These are phyloP conservation scores for Mycena indigotica DNA, from an alignment of 768 basidiomycete species.

Conservation along the genomic window DNA sequence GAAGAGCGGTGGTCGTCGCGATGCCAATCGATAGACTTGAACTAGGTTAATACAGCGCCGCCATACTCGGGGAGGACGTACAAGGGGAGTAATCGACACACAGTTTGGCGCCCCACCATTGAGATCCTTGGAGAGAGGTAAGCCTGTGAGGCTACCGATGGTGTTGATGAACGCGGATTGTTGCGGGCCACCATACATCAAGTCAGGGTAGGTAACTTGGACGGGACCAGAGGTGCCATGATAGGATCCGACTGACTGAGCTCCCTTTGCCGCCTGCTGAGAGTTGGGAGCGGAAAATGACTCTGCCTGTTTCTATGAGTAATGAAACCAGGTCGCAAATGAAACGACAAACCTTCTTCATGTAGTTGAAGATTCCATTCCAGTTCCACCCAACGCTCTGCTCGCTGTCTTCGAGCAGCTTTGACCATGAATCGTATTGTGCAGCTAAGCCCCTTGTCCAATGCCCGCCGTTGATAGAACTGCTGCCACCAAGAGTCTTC, in stretches of 20 bases:
- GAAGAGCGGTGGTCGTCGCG: constrained; percentile 55
- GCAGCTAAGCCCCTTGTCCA: constrained; percentile 35
- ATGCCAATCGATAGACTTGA: constrained; percentile 51
- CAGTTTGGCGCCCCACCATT: constrained; percentile 60
- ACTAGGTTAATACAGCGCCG: not conserved
- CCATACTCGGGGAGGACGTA: constrained; percentile 25
- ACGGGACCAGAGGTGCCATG: constrained; percentile 58
- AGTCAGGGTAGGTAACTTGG: constrained; percentile 52
- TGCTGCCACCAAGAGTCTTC: constrained; percentile 24
- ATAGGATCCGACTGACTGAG: constrained; percentile 47
- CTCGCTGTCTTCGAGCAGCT: constrained; percentile 36
- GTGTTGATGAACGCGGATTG: constrained; percentile 52
- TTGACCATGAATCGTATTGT: constrained; percentile 37
- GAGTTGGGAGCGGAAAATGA: constrained; percentile 49
- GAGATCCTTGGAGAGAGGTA: constrained; percentile 49
- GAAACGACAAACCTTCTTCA: constrained; percentile 44
- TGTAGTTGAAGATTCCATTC: constrained; percentile 44
- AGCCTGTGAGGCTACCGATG: constrained; percentile 49
- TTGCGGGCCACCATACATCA: constrained; percentile 60
- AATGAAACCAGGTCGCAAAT: not conserved
- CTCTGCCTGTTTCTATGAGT: constrained; percentile 39
- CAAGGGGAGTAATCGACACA: constrained; percentile 57
- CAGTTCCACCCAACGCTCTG: constrained; percentile 50
- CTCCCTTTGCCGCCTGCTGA: constrained; percentile 48
- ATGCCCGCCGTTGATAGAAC: constrained; percentile 37